These are phyloP conservation scores for Cicer yamashitae DNA, from an alignment of 306 rosid genomes.

Conservation along the genomic window DNA sequence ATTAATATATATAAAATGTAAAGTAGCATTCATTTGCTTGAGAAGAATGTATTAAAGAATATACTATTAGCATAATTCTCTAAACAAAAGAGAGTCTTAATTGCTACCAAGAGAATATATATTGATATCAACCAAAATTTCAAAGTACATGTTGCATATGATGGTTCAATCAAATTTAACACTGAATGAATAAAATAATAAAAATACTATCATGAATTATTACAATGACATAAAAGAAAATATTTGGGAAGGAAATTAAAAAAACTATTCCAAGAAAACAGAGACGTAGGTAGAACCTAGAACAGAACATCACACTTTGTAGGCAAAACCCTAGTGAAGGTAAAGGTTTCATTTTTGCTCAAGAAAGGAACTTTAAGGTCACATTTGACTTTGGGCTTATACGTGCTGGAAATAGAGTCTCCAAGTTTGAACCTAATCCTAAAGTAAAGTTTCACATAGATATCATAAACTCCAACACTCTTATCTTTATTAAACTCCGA, in stretches of 20 bases:
- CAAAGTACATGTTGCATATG: not conserved
- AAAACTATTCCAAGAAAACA: not conserved
- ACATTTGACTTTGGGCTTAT: slow-evolving; percentile 62
- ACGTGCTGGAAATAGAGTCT: not conserved
- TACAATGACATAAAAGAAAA: not conserved
- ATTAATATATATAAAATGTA: too few relatives aligned
- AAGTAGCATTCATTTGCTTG: too few relatives aligned
- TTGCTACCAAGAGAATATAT: too few relatives aligned
- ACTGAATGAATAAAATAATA: slow-evolving; percentile 24
- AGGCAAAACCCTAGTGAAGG: slow-evolving; percentile 34
- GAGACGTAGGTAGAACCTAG: not conserved
- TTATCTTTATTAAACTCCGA: slow-evolving; percentile 47
- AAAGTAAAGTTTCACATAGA: slow-evolving; percentile 60
- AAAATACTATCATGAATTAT: not conserved
- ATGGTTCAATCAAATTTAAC: not conserved
- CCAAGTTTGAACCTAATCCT: slow-evolving; percentile 62
- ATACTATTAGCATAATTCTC: too few relatives aligned
- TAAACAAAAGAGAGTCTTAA: too few relatives aligned
- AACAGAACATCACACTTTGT: slow-evolving; percentile 53
- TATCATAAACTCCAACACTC: slow-evolving; percentile 39
- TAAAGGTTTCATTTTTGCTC: slow-evolving; percentile 32
- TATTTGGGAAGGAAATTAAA: not conserved
- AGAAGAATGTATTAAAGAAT: too few relatives aligned
- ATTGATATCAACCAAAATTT: too few relatives aligned
- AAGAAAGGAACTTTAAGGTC: slow-evolving; percentile 54